Conservation (phyloP, 139 green algal genomes). For the Bryopsis sp. region DNA sequence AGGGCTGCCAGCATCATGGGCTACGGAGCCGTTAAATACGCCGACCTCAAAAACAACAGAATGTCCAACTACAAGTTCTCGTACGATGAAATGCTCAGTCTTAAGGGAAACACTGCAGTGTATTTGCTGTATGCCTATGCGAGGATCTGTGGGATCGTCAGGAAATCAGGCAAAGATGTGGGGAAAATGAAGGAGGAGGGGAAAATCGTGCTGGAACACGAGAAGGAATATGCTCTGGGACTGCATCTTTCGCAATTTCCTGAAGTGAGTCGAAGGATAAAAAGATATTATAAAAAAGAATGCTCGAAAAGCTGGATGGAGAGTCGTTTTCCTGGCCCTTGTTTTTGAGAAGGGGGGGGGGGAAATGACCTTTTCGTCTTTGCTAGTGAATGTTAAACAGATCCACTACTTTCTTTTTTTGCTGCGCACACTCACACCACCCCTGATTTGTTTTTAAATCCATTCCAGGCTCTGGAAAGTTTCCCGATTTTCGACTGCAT, state of each 20-base stretch:
- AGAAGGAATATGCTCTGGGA: slow-evolving; percentile 43
- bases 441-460: too few species aligned
- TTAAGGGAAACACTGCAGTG: slow-evolving; percentile 95
- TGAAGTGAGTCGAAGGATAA: slow-evolving; percentile 2
- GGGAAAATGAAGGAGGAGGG: slow-evolving; percentile 31
- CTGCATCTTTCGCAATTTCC: slow-evolving; percentile 5
- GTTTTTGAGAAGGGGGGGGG: too few species aligned
- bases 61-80: slow-evolving; percentile 94
- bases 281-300: too few species aligned
- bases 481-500: too few species aligned
- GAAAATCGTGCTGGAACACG: slow-evolving; percentile 40
- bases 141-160: slow-evolving; percentile 68
- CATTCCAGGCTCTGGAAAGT: too few species aligned
- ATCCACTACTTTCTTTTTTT: too few species aligned
- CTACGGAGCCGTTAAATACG: slow-evolving; percentile 96
- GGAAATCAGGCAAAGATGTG: slow-evolving; percentile 60
- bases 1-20: slow-evolving; percentile 63
- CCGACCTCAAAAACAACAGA: slow-evolving; percentile 91
- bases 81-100: slow-evolving; percentile 92
- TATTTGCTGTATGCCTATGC: slow-evolving; percentile 97
- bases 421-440: too few species aligned
- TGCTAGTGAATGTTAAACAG: too few species aligned
- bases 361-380: too few species aligned
- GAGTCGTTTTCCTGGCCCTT: too few species aligned
- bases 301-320: too few species aligned